Conservation (phyloP, 768 basidiomycete genomes). For the Serendipita sp. region DNA sequence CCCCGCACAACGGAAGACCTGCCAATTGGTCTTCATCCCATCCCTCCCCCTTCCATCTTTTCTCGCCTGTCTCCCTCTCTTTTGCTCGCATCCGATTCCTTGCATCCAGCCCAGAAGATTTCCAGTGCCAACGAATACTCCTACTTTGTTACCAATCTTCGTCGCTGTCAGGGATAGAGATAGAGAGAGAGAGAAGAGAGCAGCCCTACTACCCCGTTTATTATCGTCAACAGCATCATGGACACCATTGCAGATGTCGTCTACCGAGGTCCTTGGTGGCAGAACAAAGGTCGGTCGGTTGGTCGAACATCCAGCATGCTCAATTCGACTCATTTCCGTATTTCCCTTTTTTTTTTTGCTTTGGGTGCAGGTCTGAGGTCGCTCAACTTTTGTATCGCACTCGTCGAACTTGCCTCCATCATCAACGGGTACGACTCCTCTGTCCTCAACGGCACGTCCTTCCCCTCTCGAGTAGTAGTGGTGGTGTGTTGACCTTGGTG, state of each 20-base stretch:
- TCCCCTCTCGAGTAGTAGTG: conserved; percentile 17
- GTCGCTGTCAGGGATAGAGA: too few species aligned
- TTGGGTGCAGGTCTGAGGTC: conserved; percentile 38
- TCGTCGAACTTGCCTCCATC: conserved; percentile 49
- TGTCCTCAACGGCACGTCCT: conserved; percentile 36
- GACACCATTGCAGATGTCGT: conserved; percentile 36
- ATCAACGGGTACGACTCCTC: conserved; percentile 58
- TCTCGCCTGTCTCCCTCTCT: background rate
- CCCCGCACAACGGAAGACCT: too few species aligned
- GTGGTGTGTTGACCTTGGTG: too few species aligned
- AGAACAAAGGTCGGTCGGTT: conserved; percentile 41
- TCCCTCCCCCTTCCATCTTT: background rate
- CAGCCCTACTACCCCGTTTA: too few species aligned
- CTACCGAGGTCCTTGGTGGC: conserved; percentile 46
- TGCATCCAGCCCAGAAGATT: too few species aligned
- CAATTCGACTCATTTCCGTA: background rate
- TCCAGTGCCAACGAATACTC: too few species aligned
- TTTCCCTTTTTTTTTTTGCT: background rate
- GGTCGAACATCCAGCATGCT: conserved; percentile 11
- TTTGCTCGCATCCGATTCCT: too few species aligned
- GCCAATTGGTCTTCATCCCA: background rate
- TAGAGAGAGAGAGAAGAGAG: too few species aligned
- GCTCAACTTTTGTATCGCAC: conserved; percentile 41
- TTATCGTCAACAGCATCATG: background rate
- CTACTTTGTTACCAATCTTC: too few species aligned